These are phyloP conservation scores for Candida succiphila DNA, from an alignment of 805 yeast genomes.

Conservation along the genomic window DNA sequence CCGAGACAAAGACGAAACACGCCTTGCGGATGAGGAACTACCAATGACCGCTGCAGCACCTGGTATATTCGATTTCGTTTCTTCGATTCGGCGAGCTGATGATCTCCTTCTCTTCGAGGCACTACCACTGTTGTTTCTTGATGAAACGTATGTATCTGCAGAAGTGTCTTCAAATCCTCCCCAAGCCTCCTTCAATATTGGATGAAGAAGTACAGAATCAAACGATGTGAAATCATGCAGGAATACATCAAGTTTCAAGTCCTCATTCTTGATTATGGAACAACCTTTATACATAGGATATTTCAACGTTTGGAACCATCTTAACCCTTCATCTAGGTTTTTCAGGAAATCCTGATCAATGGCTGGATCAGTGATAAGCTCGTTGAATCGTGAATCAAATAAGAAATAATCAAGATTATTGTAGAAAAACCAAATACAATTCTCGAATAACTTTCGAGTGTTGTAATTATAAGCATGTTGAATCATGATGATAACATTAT, in stretches of 20 bases:
- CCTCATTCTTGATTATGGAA: neutral
- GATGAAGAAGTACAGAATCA: slow-evolving; percentile 32
- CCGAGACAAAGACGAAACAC: neutral
- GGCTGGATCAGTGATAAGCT: slow-evolving; percentile 18
- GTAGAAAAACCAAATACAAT: slow-evolving; percentile 60
- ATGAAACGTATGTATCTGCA: neutral
- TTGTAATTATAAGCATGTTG: slow-evolving; percentile 40
- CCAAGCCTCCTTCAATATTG: slow-evolving; percentile 16
- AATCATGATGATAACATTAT: slow-evolving; percentile 49
- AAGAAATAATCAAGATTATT: slow-evolving; percentile 55
- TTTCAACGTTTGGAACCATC: slow-evolving; percentile 24
- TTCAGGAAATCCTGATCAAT: slow-evolving; percentile 8
- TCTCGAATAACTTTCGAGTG: slow-evolving; percentile 45
- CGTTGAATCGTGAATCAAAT: slow-evolving; percentile 30
- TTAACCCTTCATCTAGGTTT: slow-evolving; percentile 22
- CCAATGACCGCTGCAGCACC: too few relatives aligned
- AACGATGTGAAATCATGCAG: slow-evolving; percentile 23
- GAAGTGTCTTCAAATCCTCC: slow-evolving; percentile 10
- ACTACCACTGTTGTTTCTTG: slow-evolving; percentile 4
- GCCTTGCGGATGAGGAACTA: slow-evolving; percentile 1
- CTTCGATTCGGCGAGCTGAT: slow-evolving; percentile 14
- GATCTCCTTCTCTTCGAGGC: slow-evolving; percentile 13
- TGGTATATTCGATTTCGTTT: slow-evolving; percentile 10
- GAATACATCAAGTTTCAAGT: slow-evolving; percentile 20
- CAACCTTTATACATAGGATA: slow-evolving; percentile 10